Base-by-base conservation (phyloP, 768 basidiomycete species). In the Rhodotorula babjevae region DNA sequence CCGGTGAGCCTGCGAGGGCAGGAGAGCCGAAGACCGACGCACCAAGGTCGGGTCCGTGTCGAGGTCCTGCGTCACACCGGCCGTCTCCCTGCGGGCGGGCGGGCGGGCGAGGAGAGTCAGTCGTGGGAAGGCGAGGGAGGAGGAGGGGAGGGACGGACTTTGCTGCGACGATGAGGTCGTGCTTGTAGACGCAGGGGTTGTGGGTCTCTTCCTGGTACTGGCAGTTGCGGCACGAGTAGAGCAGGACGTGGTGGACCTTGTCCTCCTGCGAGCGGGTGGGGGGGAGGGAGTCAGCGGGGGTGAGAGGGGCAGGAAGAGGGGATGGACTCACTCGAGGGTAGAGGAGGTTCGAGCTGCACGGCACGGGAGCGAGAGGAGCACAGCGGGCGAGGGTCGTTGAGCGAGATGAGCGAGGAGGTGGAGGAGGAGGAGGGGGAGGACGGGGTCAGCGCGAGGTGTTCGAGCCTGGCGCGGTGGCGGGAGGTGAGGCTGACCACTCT, bases 201-300 rank as follows among this genome's bases (percentile, higher is more conserved):
- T 90, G 88, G 36, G 89, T 88, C 71, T 88, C 86, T 82, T 96
- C 92, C 75, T 91, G 88, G 80, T 90, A 92, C 2, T 84, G 81
- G 81, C 94, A 97, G 79, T 95, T 96, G 62, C 93, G 86, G 80
- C 94, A 97, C 3, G 89, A 89, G 76, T 93, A 94, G 56, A 93
- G 87, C 86, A 97, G 89, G 66, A 89, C 87, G 59, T 89, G 86
- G 60, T 93, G 88, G 72, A 88, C 85, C 67, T 87, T 87, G 82
- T 96, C 94, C 56, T 91, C 93, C 83, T 93, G 89, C 33, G 61
- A 11, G 52, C 31, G n/a, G 29, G 55, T 8, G 42, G 56, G 60
- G 46, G 9, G 31, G 14, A 15, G 47, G 14, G 8, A 42, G 49
- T 29, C 21, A 19, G 44, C 4, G 29, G 25, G 2, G 25, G 42